Percentiles rank a stretch among this genome's conserved stretches.
Evolutionary conservation across 1,284 basidiomycete genomes (phyloP).

Genomic region (Austroboletus niveus): DNA sequence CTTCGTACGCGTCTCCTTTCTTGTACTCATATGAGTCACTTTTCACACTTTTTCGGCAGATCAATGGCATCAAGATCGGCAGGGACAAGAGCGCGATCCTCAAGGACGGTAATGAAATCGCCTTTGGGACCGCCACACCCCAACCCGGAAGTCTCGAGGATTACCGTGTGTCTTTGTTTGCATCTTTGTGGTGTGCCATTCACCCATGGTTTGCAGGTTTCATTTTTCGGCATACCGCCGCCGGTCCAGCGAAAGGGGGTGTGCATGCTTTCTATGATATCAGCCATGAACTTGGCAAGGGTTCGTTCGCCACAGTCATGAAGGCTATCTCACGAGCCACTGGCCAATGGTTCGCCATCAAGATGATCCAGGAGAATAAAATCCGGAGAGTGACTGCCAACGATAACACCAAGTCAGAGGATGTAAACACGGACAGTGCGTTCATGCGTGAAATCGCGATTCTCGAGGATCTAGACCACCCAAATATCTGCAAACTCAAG

Average conservation of each 20-base stretch:
- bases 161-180: slow-evolving; percentile 37
- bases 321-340: slow-evolving; percentile 61
- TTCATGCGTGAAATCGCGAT: slow-evolving; percentile 81
- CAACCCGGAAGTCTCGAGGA: slow-evolving; percentile 37
- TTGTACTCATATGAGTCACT: slow-evolving; percentile 5
- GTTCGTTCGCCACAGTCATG: slow-evolving; percentile 79
- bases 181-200: slow-evolving; percentile 3
- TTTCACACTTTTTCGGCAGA: slow-evolving; percentile 40
- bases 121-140: slow-evolving; percentile 61
- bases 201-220: slow-evolving; percentile 35
- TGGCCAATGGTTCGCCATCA: slow-evolving; percentile 69
- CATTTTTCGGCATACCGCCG: slow-evolving; percentile 53
- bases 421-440: slow-evolving; percentile 29
- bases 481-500: slow-evolving; percentile 78
- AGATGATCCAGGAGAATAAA: slow-evolving; percentile 63
- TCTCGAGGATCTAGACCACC: slow-evolving; percentile 71
- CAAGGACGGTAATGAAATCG: slow-evolving; percentile 78
- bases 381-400: slow-evolving; percentile 37
- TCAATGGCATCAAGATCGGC: slow-evolving; percentile 68
- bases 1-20: slow-evolving; percentile 52
- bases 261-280: slow-evolving; percentile 66
- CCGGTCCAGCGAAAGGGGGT: slow-evolving; percentile 45
- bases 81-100: slow-evolving; percentile 58
- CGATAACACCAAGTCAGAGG: slow-evolving; percentile 23
- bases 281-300: slow-evolving; percentile 67